These are phyloP conservation scores for Mucor circinelloides DNA, from an alignment of 371 early-diverging fungal genomes.

Conservation along the genomic window DNA sequence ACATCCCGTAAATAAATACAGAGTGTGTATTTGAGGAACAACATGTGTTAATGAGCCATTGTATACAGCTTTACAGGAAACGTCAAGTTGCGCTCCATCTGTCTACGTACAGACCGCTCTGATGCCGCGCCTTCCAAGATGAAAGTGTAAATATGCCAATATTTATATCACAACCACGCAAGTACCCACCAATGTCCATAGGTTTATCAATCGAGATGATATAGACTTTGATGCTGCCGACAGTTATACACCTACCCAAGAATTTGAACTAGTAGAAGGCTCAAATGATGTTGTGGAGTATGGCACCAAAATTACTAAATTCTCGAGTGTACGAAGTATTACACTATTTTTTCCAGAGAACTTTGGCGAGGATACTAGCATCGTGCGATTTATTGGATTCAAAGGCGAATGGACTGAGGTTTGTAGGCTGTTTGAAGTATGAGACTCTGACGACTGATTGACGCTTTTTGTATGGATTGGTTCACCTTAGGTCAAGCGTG, in stretches of 20 bases:
- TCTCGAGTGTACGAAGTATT: conserved; percentile 78
- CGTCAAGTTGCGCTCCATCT: conserved; percentile 90
- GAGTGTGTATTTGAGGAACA: neutral
- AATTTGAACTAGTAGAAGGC: conserved; percentile 75
- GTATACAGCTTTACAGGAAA: conserved; percentile 76
- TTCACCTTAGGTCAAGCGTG: conserved; percentile 63
- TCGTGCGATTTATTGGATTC: conserved; percentile 80
- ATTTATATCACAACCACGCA: neutral
- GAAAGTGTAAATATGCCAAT: conserved; percentile 65
- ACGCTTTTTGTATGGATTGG: neutral
- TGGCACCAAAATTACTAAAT: conserved; percentile 77
- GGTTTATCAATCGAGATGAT: conserved; percentile 88
- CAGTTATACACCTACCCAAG: conserved; percentile 68
- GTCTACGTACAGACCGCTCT: conserved; percentile 69
- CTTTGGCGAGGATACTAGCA: conserved; percentile 69
- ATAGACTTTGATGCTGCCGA: conserved; percentile 90
- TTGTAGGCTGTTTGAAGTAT: conserved; percentile 7
- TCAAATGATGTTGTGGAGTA: conserved; percentile 71
- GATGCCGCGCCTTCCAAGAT: conserved; percentile 72
- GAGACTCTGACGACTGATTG: neutral
- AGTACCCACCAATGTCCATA: conserved; percentile 20
- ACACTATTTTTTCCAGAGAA: conserved; percentile 84
- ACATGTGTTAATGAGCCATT: neutral
- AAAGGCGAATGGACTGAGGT: conserved; percentile 91
- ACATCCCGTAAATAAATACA: conserved; percentile 75